Conservation (phyloP, 2,329 filamentous ascomycete species). For the Fusarium coffeatum region DNA sequence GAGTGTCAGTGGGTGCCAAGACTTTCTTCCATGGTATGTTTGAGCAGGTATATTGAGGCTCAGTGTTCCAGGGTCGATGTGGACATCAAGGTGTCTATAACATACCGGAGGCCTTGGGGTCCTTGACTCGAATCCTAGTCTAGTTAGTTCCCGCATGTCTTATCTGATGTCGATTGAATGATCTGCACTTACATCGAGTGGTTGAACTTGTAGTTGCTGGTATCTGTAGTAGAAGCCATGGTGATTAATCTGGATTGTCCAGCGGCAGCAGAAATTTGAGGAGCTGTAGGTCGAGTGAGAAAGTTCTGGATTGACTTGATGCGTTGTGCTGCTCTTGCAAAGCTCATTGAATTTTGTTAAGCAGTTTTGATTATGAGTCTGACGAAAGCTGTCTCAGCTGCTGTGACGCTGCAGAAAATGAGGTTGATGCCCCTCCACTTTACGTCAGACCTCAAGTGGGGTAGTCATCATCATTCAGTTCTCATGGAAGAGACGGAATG, state of each 20-base stretch:
- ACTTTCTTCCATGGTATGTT: not conserved
- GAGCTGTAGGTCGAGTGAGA: conserved; percentile 13
- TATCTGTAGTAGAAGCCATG: conserved; percentile 81
- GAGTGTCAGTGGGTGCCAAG: conserved; percentile 9
- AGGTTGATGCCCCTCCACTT: conserved; percentile 27
- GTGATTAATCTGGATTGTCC: conserved; percentile 64
- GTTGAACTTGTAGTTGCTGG: conserved; percentile 83
- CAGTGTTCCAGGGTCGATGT: not conserved
- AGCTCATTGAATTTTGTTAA: conserved; percentile 39
- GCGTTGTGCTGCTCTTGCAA: conserved; percentile 42
- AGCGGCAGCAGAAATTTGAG: conserved; percentile 1
- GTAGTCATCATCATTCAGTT: not conserved
- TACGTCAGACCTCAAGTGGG: too few relatives aligned
- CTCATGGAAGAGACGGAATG: not conserved
- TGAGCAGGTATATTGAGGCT: conserved; percentile 1
- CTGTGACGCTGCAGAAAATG: conserved; percentile 8
- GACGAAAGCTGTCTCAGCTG: conserved; percentile 1
- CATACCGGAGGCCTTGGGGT: conserved; percentile 82
- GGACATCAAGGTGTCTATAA: conserved; percentile 42
- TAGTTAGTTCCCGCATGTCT: conserved; percentile 27
- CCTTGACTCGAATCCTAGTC: conserved; percentile 90
- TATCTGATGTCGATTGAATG: not conserved
- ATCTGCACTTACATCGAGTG: conserved; percentile 79
- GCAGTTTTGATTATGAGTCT: conserved; percentile 4
- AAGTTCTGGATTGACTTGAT: conserved; percentile 43